Conservation (phyloP, 148 eudicot species). For the Linanthus parryae region DNA sequence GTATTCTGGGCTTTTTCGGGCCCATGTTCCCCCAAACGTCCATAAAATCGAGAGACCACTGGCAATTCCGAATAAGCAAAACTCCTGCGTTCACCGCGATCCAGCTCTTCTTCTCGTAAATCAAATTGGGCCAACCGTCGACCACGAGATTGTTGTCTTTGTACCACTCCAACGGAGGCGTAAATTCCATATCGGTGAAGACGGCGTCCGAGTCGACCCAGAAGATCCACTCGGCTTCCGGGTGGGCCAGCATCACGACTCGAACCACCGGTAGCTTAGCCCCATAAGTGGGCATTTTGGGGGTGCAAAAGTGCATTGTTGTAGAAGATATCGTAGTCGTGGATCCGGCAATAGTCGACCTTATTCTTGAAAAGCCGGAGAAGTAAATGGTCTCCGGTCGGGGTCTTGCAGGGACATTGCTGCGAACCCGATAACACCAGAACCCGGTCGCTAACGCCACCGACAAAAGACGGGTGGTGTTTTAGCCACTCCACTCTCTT, state of each 20-base stretch:
- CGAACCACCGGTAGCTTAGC: slow-evolving; percentile 61
- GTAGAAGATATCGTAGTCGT: slow-evolving; percentile 68
- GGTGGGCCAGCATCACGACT: slow-evolving; percentile 89
- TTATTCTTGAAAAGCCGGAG: slow-evolving; percentile 70
- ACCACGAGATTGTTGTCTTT: slow-evolving; percentile 44
- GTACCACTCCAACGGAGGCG: slow-evolving; percentile 48
- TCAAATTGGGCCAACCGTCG: slow-evolving; percentile 47
- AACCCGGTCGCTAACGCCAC: slow-evolving; percentile 29
- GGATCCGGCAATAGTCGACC: slow-evolving; percentile 76
- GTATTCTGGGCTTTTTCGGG: slow-evolving; percentile 45
- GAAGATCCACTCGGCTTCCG: slow-evolving; percentile 92
- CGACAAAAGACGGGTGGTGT: slow-evolving; percentile 29
- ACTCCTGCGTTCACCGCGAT: slow-evolving; percentile 73
- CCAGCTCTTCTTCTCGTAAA: slow-evolving; percentile 59
- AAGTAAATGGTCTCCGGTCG: slow-evolving; percentile 55
- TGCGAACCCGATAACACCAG: slow-evolving; percentile 70
- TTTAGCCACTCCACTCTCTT: slow-evolving; percentile 55
- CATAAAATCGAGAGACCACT: slow-evolving; percentile 75
- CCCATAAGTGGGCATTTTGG: slow-evolving; percentile 51
- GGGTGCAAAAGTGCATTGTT: slow-evolving; percentile 61
- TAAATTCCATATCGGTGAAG: slow-evolving; percentile 78
- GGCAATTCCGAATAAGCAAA: slow-evolving; percentile 67
- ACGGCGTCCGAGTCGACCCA: slow-evolving; percentile 92
- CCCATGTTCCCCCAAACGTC: slow-evolving; percentile 65
- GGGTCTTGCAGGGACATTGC: slow-evolving; percentile 52